Base-by-base conservation (phyloP, 805 yeast species). In the Metschnikowia peoriensis region DNA sequence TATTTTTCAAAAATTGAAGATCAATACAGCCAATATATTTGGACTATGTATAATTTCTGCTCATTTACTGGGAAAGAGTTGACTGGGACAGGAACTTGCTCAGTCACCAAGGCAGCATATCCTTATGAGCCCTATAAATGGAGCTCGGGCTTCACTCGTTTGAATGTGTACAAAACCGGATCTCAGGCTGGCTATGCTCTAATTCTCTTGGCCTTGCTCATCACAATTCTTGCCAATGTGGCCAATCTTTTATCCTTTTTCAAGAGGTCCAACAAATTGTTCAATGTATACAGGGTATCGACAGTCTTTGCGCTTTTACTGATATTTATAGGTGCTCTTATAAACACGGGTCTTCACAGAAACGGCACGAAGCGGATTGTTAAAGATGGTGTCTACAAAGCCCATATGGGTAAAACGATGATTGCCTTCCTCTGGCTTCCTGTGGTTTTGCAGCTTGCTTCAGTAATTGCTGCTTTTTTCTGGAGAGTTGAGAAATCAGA, bases 11-110 rank as follows among this genome's bases (percentile, higher is more conserved):
- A 44, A 14, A 49, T 52, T 38, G 44, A 39, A 41, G 58, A 49
- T 46, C 28, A 46, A 37, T 46, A 28, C 14, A 34, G 58, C 28
- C 49, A 46, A 29, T 52, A 54, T 44, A 48, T 49, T 37, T 54
- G 56, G 56, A 54, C 54, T 14, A 35, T 52, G 50, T 52, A 54
- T 41, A 54, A 49, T 28, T 46, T 46, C 35, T 52, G 56, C 47
- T 54, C 55, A 7, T 48, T 10, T 16, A 44, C n/a, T 39, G 53
- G 53, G 12, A 43, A 46, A 7, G 53, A 52, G 34, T 41, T 52
- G 29, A 46, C 53, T 17, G 50, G 48, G 35, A 35, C 15, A 27
- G 58, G 56, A 22, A 48, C 49, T 27, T 52, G 58, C 51, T 45
- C 56, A 27, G 39, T 28, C 41, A 32, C 41, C 6, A 49, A 49